Base-by-base conservation (phyloP, 768 basidiomycete species). In the Tephrocybe sp. region DNA sequence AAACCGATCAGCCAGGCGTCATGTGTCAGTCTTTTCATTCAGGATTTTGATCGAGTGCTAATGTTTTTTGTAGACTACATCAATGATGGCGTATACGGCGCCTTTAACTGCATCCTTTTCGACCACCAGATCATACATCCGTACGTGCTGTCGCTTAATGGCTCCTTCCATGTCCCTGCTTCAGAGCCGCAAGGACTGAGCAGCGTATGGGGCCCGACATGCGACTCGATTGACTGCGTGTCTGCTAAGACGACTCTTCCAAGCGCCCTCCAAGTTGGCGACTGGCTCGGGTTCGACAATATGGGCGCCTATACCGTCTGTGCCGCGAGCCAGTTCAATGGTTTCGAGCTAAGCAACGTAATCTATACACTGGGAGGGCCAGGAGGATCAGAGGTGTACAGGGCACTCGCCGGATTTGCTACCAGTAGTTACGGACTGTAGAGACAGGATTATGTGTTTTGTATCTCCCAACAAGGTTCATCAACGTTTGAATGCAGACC, bases 271-370 rank as follows among this genome's bases (percentile, higher is more conserved):
- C 77, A 80, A 52, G 93, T 97, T 6, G 97, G 97, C 6, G 97
- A 99, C 66, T 99, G 97, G 97, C 80, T 99, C 14, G 90, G 88
- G n/a, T 99, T 95, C 72, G 85, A 87, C 50, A 86, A 92, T 65
- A 98, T 99, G 97, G 97, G 97, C 26, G 97, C 97, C 30, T 99
- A 99, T 72, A 98, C 97, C n/a, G 73, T 93, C 53, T 97, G 94
- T 64, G 97, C 97, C 0, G 93, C 97, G 47, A 93, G 90, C 70
- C 87, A 86, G 72, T 98, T 98, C 76, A 96, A 95, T 63, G 92
- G 92, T 48, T 95, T 95, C 62, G 80, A 89, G 62, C 67, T 86
- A 41, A 89, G 87, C 71, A 80, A 80, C 34, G 86, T 94, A 52
- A 68, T 85, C 23, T 96, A 94, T 65, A 92, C 90, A 34, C 73